Evolutionary conservation across 2,329 filamentous ascomycete genomes (phyloP).

Genomic region (Pezicula neosporulosa): DNA sequence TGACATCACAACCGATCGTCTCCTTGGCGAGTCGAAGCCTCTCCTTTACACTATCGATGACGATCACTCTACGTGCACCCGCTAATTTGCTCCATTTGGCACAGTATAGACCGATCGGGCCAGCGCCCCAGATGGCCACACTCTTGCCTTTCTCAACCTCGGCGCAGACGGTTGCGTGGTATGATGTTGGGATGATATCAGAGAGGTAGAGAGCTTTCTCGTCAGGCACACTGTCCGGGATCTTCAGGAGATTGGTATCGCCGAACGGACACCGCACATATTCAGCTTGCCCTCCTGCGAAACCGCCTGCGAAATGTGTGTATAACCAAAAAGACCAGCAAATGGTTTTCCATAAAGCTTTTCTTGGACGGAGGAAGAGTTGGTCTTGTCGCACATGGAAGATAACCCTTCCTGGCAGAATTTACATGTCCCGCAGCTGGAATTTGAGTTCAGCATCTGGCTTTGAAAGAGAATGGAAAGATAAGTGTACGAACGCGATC

Average conservation of each 20-base stretch:
- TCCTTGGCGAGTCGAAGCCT: constrained; percentile 54
- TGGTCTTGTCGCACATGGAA: constrained; percentile 57
- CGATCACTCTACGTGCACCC: constrained; percentile 58
- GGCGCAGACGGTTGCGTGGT: constrained; percentile 63
- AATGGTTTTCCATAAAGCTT: constrained; percentile 46
- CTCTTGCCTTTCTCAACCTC: constrained; percentile 59
- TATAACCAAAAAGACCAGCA: constrained; percentile 57
- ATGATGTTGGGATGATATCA: constrained; percentile 60
- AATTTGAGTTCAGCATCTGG: neutral
- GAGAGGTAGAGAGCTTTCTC: constrained; percentile 64
- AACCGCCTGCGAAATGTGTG: constrained; percentile 61
- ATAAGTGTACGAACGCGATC: constrained; percentile 49
- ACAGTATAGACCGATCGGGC: constrained; percentile 62
- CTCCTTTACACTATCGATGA: constrained; percentile 55
- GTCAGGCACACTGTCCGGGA: constrained; percentile 63
- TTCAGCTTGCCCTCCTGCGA: constrained; percentile 65
- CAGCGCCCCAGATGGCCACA: constrained; percentile 63
- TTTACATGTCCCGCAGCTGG: constrained; percentile 43
- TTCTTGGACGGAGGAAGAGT: constrained; percentile 56
- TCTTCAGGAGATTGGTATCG: constrained; percentile 58
- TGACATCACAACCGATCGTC: constrained; percentile 50
- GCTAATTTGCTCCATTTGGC: constrained; percentile 51
- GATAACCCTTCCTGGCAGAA: constrained; percentile 48
- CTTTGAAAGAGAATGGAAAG: neutral
- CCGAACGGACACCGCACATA: constrained; percentile 64